Percentiles rank a stretch among this genome's conserved stretches.
These are phyloP conservation scores for Penicillium coprophilum DNA, from an alignment of 495 filamentous ascomycete genomes.

Conservation along the genomic window DNA sequence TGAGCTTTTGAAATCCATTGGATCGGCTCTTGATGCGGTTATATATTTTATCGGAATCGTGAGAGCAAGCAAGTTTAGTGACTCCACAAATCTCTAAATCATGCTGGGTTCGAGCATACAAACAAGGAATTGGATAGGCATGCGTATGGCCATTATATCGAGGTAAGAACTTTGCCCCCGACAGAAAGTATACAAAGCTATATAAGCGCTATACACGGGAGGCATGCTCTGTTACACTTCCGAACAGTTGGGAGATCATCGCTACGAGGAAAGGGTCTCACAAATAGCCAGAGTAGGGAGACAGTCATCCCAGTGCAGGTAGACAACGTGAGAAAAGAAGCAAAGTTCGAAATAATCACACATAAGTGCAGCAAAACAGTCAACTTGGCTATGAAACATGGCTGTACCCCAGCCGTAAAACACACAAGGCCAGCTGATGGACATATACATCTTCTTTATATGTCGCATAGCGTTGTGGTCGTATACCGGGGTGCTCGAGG, in stretches of 20 bases:
- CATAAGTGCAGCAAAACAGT: background rate
- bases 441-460: background rate
- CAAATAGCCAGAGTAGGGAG: background rate
- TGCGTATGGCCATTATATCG: background rate
- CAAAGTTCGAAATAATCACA: background rate
- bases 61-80: background rate
- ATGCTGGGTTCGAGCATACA: background rate
- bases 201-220: background rate
- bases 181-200: background rate
- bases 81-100: background rate
- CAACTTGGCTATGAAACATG: background rate
- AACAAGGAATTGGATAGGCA: background rate
- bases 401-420: background rate
- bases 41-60: background rate
- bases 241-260: background rate
- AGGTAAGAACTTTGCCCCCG: background rate
- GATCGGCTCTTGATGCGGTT: background rate
- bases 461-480: background rate
- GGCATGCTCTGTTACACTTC: background rate
- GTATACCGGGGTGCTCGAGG: background rate
- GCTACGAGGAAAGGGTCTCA: background rate
- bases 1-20: background rate
- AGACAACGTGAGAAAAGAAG: background rate
- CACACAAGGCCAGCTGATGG: background rate
- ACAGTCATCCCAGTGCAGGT: background rate